phyloP scores from a whole-genome alignment of 257 asterid species.

The Penstemon eatonii region DNA sequence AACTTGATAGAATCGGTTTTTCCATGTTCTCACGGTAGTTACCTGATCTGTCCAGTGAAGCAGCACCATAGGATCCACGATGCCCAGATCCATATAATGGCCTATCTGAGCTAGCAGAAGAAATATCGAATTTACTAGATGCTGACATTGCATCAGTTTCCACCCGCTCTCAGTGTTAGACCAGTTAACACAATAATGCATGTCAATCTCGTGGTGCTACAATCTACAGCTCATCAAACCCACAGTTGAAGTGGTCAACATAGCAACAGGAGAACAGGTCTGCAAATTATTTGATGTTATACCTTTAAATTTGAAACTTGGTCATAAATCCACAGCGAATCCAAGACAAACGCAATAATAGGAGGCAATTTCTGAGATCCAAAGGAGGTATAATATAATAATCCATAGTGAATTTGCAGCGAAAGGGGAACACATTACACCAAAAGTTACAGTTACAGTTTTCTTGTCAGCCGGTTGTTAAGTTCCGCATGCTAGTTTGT shows the following conservation, averaged over 20 bases:
- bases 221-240: neutral
- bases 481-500: no score
- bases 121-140: conserved; percentile 75
- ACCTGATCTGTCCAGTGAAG: conserved; percentile 78
- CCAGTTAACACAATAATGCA: conserved; percentile 72
- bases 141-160: conserved; percentile 85
- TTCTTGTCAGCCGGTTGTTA: conserved; percentile 13
- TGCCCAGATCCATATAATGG: conserved; percentile 63
- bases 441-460: neutral
- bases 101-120: conserved; percentile 91
- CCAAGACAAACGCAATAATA: neutral
- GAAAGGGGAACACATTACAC: neutral
- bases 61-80: conserved; percentile 67
- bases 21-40: conserved; percentile 77
- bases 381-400: conserved; percentile 4
- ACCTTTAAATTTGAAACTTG: conserved; percentile 24
- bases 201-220: conserved; percentile 59
- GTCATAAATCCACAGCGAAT: conserved; percentile 19
- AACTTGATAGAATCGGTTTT: conserved; percentile 64
- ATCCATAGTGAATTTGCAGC: conserved; percentile 16
- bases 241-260: conserved; percentile 31
- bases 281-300: conserved; percentile 32
- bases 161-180: conserved; percentile 53
- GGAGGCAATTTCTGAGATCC: neutral
- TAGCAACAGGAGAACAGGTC: conserved; percentile 38